Percentiles rank a stretch among this genome's conserved stretches.
Evolutionary conservation across 371 early-diverging fungal species (phyloP).

Genomic region (Mortierella polycephala): DNA sequence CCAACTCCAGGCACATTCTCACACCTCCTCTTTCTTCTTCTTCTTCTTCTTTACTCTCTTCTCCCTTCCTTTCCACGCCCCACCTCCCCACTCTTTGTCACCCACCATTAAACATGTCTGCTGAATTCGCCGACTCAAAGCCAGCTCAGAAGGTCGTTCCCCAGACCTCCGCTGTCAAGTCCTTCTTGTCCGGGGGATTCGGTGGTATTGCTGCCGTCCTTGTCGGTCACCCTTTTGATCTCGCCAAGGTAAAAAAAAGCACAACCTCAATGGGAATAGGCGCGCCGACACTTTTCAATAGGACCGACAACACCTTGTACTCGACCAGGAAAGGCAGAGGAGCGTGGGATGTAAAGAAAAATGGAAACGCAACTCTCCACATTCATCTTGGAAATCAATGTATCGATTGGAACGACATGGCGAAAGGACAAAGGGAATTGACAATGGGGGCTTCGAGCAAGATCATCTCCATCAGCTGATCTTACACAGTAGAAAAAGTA

Average conservation of each 20-base stretch:
- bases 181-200: constrained; percentile 95
- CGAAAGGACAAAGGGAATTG: no score
- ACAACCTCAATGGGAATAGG: not conserved
- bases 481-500: no score
- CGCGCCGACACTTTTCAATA: not conserved
- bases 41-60: constrained; percentile 6
- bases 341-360: no score
- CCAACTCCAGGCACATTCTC: not conserved
- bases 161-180: constrained; percentile 73
- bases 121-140: constrained; percentile 29
- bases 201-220: constrained; percentile 85
- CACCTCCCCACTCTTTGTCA: no score
- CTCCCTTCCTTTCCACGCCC: not conserved
- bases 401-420: not conserved
- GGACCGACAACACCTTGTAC: not conserved
- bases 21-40: constrained; percentile 6
- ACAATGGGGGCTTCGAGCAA: no score
- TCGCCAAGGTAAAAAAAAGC: constrained; percentile 74
- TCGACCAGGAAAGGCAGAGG: not conserved
- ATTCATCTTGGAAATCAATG: not conserved
- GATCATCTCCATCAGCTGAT: no score
- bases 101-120: constrained; percentile 5
- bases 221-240: constrained; percentile 86
- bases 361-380: not conserved
- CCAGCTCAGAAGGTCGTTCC: constrained; percentile 35